Percentiles rank a stretch among this genome's conserved stretches.
Evolutionary conservation across 2,329 filamentous ascomycete species (phyloP).

Genomic region (Tolypocladium inflatum): DNA sequence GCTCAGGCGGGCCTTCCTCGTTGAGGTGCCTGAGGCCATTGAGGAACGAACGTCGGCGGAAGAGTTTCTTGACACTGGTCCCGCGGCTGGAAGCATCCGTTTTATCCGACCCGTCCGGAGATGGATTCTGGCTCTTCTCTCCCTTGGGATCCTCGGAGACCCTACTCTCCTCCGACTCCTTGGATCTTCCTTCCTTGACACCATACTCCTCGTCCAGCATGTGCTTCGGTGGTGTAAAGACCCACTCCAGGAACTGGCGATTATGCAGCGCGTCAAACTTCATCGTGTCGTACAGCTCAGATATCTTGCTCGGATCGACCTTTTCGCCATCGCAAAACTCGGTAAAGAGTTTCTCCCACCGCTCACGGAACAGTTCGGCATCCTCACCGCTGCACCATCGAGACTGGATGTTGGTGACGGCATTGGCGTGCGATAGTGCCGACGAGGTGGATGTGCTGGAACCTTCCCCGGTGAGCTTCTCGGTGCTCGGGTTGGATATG

Average conservation of each 20-base stretch:
- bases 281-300: constrained; percentile 98
- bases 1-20: constrained; percentile 50
- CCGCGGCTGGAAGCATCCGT: constrained; percentile 27
- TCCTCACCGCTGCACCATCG: constrained; percentile 97
- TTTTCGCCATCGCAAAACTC: constrained; percentile 97
- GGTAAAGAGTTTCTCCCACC: constrained; percentile 96
- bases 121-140: constrained; percentile 17
- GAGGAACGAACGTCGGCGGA: constrained; percentile 52
- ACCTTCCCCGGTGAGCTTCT: constrained; percentile 32
- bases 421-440: constrained; percentile 50
- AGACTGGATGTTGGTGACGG: constrained; percentile 65
- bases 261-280: constrained; percentile 98
- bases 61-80: constrained; percentile 35
- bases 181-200: constrained; percentile 30
- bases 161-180: constrained; percentile 30
- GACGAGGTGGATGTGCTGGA: constrained; percentile 34
- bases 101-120: constrained; percentile 27
- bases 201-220: constrained; percentile 65
- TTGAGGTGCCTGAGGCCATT: constrained; percentile 37
- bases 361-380: constrained; percentile 84
- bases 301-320: constrained; percentile 97
- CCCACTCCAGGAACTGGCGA: constrained; percentile 91
- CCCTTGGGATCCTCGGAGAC: constrained; percentile 25
- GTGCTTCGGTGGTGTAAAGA: constrained; percentile 77
- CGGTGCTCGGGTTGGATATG: constrained; percentile 41